Percentiles rank a stretch among this genome's conserved stretches.
Conservation (phyloP, 768 basidiomycete genomes). For the Chalciporus sphaerocephalus region DNA sequence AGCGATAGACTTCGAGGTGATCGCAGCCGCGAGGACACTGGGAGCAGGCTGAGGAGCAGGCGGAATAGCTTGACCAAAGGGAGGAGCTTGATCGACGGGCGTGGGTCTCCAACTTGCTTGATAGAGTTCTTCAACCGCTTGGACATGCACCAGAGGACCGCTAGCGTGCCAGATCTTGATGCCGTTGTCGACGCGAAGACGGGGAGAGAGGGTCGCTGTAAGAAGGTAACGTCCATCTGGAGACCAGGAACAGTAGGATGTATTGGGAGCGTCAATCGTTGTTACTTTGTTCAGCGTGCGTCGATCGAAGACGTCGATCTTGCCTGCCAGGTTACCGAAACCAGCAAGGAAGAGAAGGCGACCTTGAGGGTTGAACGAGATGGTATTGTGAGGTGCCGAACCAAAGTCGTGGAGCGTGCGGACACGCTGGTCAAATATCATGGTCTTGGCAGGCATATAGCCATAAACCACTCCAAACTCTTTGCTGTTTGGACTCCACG, state of each 20-base stretch:
- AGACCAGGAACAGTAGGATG: conserved; percentile 93
- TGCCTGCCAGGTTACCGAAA: conserved; percentile 95
- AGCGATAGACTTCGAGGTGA: conserved; percentile 50
- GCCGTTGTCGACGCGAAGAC: conserved; percentile 94
- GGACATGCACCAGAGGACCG: conserved; percentile 81
- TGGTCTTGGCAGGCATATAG: conserved; percentile 93
- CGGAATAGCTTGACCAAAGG: conserved; percentile 66
- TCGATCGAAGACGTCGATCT: conserved; percentile 89
- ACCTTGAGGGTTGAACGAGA: conserved; percentile 92
- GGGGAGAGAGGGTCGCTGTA: conserved; percentile 93
- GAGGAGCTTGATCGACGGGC: conserved; percentile 57
- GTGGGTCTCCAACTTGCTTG: conserved; percentile 82
- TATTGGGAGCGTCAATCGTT: conserved; percentile 84
- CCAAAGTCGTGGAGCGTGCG: conserved; percentile 89
- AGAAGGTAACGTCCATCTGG: conserved; percentile 89
- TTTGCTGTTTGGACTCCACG: conserved; percentile 94
- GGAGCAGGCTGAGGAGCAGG: conserved; percentile 60
- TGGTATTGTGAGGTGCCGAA: conserved; percentile 82
- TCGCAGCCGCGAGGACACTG: conserved; percentile 48
- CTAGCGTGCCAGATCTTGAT: conserved; percentile 95
- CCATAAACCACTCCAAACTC: conserved; percentile 97
- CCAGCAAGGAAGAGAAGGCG: conserved; percentile 86
- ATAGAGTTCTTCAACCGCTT: conserved; percentile 83
- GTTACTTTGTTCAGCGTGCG: conserved; percentile 77
- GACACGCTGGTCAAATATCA: conserved; percentile 88